Evolutionary conservation across 176 grass and related monocot genomes (phyloP).

Genomic region (Canna indica): DNA sequence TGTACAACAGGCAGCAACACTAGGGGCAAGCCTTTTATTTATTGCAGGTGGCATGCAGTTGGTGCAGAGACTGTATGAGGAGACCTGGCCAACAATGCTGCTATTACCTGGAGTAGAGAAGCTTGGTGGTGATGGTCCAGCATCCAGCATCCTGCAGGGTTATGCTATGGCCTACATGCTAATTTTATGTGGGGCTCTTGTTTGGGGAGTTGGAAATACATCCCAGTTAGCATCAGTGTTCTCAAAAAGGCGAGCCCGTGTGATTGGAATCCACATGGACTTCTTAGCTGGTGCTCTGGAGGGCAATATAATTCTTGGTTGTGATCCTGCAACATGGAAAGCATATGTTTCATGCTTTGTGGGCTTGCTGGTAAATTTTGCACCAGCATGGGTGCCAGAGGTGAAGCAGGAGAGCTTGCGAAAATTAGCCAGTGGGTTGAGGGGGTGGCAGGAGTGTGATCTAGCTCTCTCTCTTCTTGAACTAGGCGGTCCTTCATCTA

Average conservation of each 20-base stretch:
- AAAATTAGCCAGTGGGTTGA: constrained; percentile 61
- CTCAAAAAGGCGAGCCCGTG: constrained; percentile 49
- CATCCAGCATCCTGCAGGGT: constrained; percentile 60
- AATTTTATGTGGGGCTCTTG: constrained; percentile 59
- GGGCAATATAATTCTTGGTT: constrained; percentile 72
- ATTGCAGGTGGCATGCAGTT: constrained; percentile 59
- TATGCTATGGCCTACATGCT: constrained; percentile 87
- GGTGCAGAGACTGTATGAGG: constrained; percentile 86
- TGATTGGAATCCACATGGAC: constrained; percentile 82
- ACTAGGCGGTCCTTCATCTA: constrained; percentile 41
- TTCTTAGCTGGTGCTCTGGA: constrained; percentile 74
- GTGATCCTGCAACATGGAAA: constrained; percentile 72
- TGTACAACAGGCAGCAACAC: constrained; percentile 59
- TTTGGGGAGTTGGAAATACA: constrained; percentile 48
- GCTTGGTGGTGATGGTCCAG: constrained; percentile 34
- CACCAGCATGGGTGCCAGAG: constrained; percentile 60
- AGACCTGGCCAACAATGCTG: constrained; percentile 70
- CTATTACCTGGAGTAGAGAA: constrained; percentile 47
- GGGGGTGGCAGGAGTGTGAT: constrained; percentile 63
- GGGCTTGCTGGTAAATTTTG: constrained; percentile 71
- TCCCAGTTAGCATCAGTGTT: constrained; percentile 43
- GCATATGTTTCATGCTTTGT: constrained; percentile 67
- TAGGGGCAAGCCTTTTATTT: constrained; percentile 75
- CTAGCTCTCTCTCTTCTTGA: constrained; percentile 70
- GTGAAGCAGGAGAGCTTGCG: constrained; percentile 56